phyloP scores from a whole-genome alignment of 2,329 filamentous ascomycete genomes.

The Botryotinia calthae region DNA sequence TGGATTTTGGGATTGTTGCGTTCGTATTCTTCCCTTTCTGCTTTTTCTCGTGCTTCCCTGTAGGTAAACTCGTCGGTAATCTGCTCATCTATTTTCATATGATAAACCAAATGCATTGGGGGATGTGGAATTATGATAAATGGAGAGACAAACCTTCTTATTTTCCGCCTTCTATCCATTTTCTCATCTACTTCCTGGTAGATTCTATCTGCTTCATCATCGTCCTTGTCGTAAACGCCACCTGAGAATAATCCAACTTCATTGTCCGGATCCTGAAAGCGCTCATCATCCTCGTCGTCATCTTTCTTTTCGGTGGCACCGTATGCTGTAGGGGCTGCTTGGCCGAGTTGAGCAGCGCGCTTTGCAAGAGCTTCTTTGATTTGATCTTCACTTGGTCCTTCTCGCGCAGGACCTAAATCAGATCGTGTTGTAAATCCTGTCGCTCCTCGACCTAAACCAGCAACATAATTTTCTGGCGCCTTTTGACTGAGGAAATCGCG shows the following conservation, averaged over 20 bases:
- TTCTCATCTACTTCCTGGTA: conserved; percentile 95
- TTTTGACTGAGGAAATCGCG: conserved; percentile 86
- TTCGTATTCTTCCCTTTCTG: conserved; percentile 93
- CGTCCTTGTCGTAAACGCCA: conserved; percentile 93
- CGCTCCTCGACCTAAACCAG: conserved; percentile 93
- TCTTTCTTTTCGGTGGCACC: conserved; percentile 57
- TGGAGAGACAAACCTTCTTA: conserved; percentile 70
- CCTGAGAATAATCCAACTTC: conserved; percentile 94
- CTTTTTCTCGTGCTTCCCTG: conserved; percentile 91
- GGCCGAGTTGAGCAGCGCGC: conserved; percentile 77
- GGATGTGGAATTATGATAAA: conserved; percentile 31
- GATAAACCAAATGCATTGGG: conserved; percentile 63
- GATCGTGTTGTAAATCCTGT: conserved; percentile 98
- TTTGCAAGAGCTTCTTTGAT: conserved; percentile 97
- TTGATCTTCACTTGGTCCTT: conserved; percentile 95
- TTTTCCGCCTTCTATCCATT: conserved; percentile 87
- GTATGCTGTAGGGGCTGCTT: conserved; percentile 68
- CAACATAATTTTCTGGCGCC: conserved; percentile 85
- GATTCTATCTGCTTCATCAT: conserved; percentile 95
- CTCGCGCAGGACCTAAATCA: conserved; percentile 89
- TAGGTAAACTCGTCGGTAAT: conserved; percentile 69
- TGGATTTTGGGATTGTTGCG: conserved; percentile 97
- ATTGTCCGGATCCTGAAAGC: conserved; percentile 95
- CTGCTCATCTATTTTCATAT: conserved; percentile 65
- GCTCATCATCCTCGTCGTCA: conserved; percentile 71